Percentiles rank a stretch among this genome's conserved stretches.
These are phyloP conservation scores for sorghum (Sorghum bicolor) DNA, from an alignment of 176 grass and related monocot genomes.

Conservation along the genomic window Sorghum_bicolor_NCBIv3 NC_012878.2:4902001-4902500, in stretches of 20 bases:
- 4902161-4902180: neutral
- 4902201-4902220: conserved; percentile 97
- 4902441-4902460: conserved; percentile 55
- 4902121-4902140: too few species aligned
- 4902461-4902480: conserved; percentile 90
- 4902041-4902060: conserved; percentile 46
- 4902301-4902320: conserved; percentile 62
- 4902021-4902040: neutral
- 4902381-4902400: conserved; percentile 1
- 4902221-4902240: conserved; percentile 75
- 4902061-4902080: conserved; percentile 48
- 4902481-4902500: neutral
- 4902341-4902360: conserved; percentile 95
- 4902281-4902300: conserved; percentile 38
- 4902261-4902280: neutral
- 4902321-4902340: conserved; percentile 98
- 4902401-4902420: conserved; percentile 25
- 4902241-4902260: conserved; percentile 31
- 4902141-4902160: too few species aligned
- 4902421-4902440: conserved; percentile 34
- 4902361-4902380: conserved; percentile 50
- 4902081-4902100: neutral
- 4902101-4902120: conserved; percentile 23
- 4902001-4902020: neutral
- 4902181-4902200: conserved; percentile 66